Conservation (phyloP, 148 eudicot genomes). For the Rhododendron kiyosumense region DNA sequence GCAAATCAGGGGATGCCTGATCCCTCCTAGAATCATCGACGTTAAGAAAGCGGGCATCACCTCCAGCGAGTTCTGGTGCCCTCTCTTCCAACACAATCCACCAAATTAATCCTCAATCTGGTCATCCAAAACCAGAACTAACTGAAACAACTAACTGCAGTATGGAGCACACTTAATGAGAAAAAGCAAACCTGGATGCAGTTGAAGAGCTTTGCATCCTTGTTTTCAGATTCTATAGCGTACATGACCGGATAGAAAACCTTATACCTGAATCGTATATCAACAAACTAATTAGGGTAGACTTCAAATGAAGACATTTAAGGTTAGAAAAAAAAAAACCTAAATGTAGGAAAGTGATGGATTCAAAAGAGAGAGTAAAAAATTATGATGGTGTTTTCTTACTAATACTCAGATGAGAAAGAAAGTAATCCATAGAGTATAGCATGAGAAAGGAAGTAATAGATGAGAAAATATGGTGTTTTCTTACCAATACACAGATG, state of each 20-base stretch:
- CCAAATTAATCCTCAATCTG: not conserved
- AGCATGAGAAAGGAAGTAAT: not conserved
- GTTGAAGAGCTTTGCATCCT: constrained; percentile 88
- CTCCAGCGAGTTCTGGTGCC: constrained; percentile 95
- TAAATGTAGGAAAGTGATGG: not conserved
- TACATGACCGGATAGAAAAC: constrained; percentile 70
- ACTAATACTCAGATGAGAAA: not conserved
- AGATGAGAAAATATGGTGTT: not conserved
- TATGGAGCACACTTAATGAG: not conserved
- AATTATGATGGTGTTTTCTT: not conserved
- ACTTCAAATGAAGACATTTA: not conserved
- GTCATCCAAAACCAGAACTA: not conserved
- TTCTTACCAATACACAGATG: not conserved
- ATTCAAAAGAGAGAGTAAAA: not conserved
- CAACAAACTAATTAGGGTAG: not conserved
- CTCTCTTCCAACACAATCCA: constrained; percentile 50
- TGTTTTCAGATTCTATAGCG: constrained; percentile 81
- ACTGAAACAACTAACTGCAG: not conserved
- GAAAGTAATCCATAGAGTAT: not conserved
- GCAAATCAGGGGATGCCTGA: constrained; percentile 58
- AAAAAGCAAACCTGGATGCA: constrained; percentile 70
- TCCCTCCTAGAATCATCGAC: constrained; percentile 69
- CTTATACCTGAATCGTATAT: constrained; percentile 47
- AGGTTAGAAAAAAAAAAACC: not conserved
- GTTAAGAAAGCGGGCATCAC: constrained; percentile 73